These are phyloP conservation scores for Fusarium pilosicola DNA, from an alignment of 2,329 filamentous ascomycete species.

Conservation along the genomic window DNA sequence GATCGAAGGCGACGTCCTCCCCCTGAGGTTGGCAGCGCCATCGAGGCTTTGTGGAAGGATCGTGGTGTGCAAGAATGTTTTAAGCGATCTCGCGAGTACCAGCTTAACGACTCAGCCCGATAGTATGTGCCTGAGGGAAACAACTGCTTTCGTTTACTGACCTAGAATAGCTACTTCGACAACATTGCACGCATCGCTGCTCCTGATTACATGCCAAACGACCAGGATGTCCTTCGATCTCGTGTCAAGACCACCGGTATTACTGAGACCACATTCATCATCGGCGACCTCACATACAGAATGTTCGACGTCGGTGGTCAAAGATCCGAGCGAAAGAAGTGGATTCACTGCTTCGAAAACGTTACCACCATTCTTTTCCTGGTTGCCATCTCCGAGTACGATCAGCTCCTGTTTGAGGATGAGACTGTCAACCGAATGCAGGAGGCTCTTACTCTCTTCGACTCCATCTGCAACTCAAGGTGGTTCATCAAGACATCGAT, in stretches of 20 bases:
- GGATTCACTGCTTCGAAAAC: conserved; percentile 99
- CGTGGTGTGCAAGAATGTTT: conserved; percentile 94
- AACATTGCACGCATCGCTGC: conserved; percentile 91
- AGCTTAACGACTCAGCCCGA: conserved; percentile 95
- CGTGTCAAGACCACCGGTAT: conserved; percentile 99
- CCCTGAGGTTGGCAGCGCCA: conserved; percentile 93
- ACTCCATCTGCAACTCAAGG: conserved; percentile 87
- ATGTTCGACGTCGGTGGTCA: conserved; percentile 99
- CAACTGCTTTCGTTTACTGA: conserved; percentile 45
- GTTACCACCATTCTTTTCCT: conserved; percentile 97
- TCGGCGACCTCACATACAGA: conserved; percentile 91
- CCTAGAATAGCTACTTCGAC: conserved; percentile 84
- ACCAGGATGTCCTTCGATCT: conserved; percentile 93
- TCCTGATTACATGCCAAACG: conserved; percentile 92
- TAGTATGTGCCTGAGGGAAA: conserved; percentile 72
- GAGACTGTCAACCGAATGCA: conserved; percentile 97
- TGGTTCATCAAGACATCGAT: conserved; percentile 94
- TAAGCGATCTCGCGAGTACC: conserved; percentile 94
- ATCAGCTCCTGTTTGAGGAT: conserved; percentile 94
- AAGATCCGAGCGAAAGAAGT: conserved; percentile 97
- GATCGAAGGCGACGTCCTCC: conserved; percentile 93
- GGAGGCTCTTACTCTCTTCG: conserved; percentile 85
- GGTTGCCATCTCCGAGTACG: conserved; percentile 96
- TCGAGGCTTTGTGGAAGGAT: conserved; percentile 93
- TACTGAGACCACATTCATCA: conserved; percentile 95